Conservation (phyloP, 1,284 basidiomycete species). For the Heterobasidion annosum region DNA sequence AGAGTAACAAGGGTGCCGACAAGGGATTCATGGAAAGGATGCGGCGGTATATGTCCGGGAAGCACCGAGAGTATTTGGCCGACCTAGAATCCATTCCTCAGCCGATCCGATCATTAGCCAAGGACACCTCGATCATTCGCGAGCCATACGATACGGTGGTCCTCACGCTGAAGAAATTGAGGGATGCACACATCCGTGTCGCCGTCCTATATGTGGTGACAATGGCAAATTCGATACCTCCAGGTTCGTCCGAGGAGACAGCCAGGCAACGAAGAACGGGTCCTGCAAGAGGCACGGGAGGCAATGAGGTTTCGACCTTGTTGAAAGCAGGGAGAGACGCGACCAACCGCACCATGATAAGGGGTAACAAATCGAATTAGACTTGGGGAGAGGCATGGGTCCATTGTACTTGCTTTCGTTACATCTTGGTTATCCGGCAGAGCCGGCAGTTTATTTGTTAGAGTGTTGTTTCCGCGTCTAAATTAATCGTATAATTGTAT, state of each 20-base stretch:
- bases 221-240: slow-evolving; percentile 53
- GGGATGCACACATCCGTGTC: slow-evolving; percentile 85
- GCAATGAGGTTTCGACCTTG: slow-evolving; percentile 72
- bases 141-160: slow-evolving; percentile 79
- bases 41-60: slow-evolving; percentile 77
- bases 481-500: too few species aligned
- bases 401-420: not conserved
- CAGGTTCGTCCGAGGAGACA: slow-evolving; percentile 44
- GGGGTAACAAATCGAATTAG: slow-evolving; percentile 6
- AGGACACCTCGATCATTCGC: slow-evolving; percentile 43
- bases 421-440: not conserved
- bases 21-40: slow-evolving; percentile 76
- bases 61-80: slow-evolving; percentile 59
- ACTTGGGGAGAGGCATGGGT: too few species aligned
- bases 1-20: slow-evolving; percentile 53
- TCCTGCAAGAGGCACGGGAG: slow-evolving; percentile 78
- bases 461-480: too few species aligned
- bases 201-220: slow-evolving; percentile 81
- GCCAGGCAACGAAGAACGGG: slow-evolving; percentile 32
- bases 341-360: slow-evolving; percentile 52
- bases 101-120: slow-evolving; percentile 51
- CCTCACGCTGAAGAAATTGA: slow-evolving; percentile 68
- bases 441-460: not conserved
- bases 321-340: slow-evolving; percentile 87
- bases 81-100: slow-evolving; percentile 39